Conservation (phyloP, 2,329 filamentous ascomycete species). For the Phaeophleospora eucalypticola region DNA sequence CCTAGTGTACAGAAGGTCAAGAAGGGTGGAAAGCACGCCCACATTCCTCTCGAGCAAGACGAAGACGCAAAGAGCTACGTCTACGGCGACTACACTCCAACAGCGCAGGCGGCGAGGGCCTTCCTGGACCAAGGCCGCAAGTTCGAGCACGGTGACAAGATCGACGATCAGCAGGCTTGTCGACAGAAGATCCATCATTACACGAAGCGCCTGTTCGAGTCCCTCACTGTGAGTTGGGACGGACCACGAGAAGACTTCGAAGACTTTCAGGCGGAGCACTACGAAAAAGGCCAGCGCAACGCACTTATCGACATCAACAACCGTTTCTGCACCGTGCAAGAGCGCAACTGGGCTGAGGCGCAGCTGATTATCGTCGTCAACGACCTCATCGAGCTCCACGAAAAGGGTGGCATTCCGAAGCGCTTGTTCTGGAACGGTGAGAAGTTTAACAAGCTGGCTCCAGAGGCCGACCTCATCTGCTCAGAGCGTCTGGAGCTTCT, state of each 20-base stretch:
- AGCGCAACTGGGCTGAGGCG: background rate
- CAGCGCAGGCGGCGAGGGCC: background rate
- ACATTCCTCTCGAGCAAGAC: background rate
- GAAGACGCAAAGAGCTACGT: background rate
- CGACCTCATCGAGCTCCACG: background rate
- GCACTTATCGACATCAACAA: background rate
- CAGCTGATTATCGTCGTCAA: background rate
- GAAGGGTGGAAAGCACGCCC: too few relatives aligned
- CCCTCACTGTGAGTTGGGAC: background rate
- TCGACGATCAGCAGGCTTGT: too few relatives aligned
- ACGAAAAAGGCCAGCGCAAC: background rate
- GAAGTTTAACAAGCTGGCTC: background rate
- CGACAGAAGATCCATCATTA: background rate
- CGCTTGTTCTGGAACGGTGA: background rate
- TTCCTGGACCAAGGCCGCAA: background rate
- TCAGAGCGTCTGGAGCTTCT: background rate
- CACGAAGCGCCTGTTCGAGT: background rate
- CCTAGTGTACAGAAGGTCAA: too few relatives aligned
- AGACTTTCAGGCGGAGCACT: background rate
- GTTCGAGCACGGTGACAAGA: background rate
- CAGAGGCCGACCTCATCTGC: background rate
- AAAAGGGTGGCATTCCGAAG: background rate
- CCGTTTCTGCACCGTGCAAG: background rate
- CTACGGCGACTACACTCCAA: background rate
- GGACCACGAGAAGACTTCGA: background rate